Base-by-base conservation (phyloP, 352 stramenopile genomes). In the Globisporangium radiosum region DNA sequence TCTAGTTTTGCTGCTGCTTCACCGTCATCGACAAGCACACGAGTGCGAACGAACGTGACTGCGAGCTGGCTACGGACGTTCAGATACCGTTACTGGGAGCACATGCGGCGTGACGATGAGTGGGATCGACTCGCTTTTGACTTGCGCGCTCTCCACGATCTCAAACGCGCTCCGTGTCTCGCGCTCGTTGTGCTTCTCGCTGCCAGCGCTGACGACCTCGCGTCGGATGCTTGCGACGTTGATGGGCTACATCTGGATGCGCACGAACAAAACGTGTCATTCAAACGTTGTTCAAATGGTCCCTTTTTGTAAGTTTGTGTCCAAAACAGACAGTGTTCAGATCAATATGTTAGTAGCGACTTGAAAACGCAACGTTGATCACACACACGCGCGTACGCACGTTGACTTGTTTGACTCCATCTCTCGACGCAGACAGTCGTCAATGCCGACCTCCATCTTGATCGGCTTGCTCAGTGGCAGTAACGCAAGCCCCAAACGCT, bases 161-260 rank as follows among this genome's bases (percentile, higher is more conserved):
- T 99, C 97, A 73, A 97, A 99, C 69, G 98, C 99, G 7, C 94
- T 88, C 45, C 99, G 68, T 4, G 94, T 99, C 66, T 99, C 96
- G 47, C 85, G 98, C 63, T 99, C 97, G 33, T 87, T 98, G 59
- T 96, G 79, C 62, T 83, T 78, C 42, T 96, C 90, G 2, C 71
- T 62, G 0, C 79, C 82, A 10, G 68, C 47, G 8, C 94, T 93
- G 47, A 95, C 88, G 17, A 92, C 92, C 68, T 99, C 96, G 43
- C 96, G 85, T 47, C 97, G 94, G 57, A 99, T 87, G 55, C 99
- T 97, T 15, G 95, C 94, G 51, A 99, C 72, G 79, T 99, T 96
- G 96, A 99, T 98, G 73, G 98, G 90, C 67, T 99, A 99, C 75
- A 99, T 99, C 77, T 99, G 99, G 74, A 99, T 99, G 36, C 94